Percentiles rank a stretch among this genome's conserved stretches.
These are phyloP conservation scores for Lojkania enalia DNA, from an alignment of 2,329 filamentous ascomycete species.

Conservation along the genomic window DNA sequence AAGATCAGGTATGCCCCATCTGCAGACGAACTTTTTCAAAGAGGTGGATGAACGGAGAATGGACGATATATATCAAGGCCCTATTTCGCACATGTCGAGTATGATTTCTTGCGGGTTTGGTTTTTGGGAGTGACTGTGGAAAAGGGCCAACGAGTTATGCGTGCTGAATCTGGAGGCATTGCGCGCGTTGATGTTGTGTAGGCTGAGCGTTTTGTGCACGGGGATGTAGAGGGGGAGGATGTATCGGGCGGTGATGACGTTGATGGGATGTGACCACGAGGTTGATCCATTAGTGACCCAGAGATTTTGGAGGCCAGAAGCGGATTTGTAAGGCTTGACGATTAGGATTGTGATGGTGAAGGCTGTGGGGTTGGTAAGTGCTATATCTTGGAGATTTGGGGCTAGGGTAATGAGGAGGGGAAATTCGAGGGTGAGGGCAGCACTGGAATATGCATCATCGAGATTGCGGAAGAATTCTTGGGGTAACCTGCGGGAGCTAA, in stretches of 20 bases:
- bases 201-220: neutral
- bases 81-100: constrained; percentile 3
- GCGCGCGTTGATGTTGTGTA: neutral
- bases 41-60: neutral
- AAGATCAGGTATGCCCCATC: constrained; percentile 2
- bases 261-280: no score
- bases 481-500: no score
- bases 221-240: no score
- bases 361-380: neutral
- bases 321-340: neutral
- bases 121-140: neutral
- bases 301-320: neutral
- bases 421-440: no score
- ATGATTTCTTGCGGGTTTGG: neutral
- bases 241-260: no score
- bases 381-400: neutral
- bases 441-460: neutral
- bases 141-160: neutral
- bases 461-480: neutral
- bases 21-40: constrained; percentile 3
- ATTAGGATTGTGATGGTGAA: neutral
- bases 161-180: neutral
- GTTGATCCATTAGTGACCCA: no score
- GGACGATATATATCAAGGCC: neutral
- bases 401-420: neutral